Conservation (phyloP, 2,329 filamentous ascomycete species). For the Pseudocercospora fijiensis region DNA sequence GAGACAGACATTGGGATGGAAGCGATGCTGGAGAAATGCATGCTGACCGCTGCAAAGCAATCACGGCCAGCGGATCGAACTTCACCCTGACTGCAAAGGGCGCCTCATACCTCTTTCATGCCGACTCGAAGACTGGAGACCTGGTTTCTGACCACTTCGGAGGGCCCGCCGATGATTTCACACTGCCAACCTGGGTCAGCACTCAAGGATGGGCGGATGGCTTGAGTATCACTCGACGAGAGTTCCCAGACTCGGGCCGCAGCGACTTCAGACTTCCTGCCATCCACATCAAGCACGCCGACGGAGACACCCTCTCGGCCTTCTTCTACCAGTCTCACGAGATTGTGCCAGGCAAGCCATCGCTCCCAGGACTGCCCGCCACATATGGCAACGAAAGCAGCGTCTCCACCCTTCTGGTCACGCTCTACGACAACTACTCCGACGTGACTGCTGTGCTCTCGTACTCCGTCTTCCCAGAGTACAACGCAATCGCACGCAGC, state of each 20-base stretch:
- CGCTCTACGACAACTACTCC: conserved; percentile 59
- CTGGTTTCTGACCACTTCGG: conserved; percentile 63
- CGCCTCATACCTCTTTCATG: conserved; percentile 64
- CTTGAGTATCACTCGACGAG: conserved; percentile 55
- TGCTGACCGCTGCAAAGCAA: conserved; percentile 41
- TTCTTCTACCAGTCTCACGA: conserved; percentile 60
- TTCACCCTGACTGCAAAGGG: conserved; percentile 58
- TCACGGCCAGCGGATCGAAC: conserved; percentile 55
- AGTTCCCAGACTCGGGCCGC: conserved; percentile 64
- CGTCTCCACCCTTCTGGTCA: conserved; percentile 59
- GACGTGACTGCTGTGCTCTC: conserved; percentile 58
- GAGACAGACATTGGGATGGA: neutral
- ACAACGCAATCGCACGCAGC: conserved; percentile 62
- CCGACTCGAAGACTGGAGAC: conserved; percentile 57
- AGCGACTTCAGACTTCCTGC: conserved; percentile 64
- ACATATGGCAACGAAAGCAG: conserved; percentile 58
- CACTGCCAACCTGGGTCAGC: conserved; percentile 44
- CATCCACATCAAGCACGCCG: conserved; percentile 59
- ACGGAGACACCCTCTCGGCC: conserved; percentile 59
- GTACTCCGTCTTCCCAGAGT: conserved; percentile 63
- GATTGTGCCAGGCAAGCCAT: conserved; percentile 57
- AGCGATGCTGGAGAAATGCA: neutral
- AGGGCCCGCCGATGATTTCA: conserved; percentile 54
- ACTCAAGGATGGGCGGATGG: conserved; percentile 56
- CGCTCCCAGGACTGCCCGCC: conserved; percentile 56